These are phyloP conservation scores for Agastache rugosa DNA, from an alignment of 257 asterid genomes.

Conservation along the genomic window DNA sequence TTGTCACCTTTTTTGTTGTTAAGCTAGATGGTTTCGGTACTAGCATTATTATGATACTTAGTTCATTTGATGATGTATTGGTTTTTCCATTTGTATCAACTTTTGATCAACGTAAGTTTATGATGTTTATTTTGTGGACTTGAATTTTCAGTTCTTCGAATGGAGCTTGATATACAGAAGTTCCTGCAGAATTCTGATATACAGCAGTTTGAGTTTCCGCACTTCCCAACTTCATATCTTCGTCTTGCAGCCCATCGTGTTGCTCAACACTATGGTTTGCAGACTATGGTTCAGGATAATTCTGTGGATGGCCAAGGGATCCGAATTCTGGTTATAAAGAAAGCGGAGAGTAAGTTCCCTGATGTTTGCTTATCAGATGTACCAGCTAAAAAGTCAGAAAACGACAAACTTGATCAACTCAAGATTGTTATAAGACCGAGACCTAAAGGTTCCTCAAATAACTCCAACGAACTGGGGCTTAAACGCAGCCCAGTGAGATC, in stretches of 20 bases:
- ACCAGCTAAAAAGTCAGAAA: slow-evolving; percentile 74
- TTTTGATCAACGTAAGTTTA: not conserved
- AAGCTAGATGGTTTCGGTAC: not conserved
- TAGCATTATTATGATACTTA: slow-evolving; percentile 13
- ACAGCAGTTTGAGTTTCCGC: slow-evolving; percentile 86
- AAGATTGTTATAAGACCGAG: slow-evolving; percentile 79
- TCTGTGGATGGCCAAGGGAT: slow-evolving; percentile 73
- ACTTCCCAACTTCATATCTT: slow-evolving; percentile 90
- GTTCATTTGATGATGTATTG: slow-evolving; percentile 1
- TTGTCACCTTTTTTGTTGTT: slow-evolving; percentile 4
- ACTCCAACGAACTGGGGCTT: slow-evolving; percentile 52
- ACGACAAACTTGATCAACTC: slow-evolving; percentile 60
- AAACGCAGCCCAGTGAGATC: slow-evolving; percentile 72
- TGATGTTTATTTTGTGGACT: slow-evolving; percentile 13
- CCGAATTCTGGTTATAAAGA: slow-evolving; percentile 71
- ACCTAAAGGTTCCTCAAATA: slow-evolving; percentile 60
- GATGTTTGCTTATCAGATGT: slow-evolving; percentile 73
- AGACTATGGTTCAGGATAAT: slow-evolving; percentile 77
- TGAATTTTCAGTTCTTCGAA: slow-evolving; percentile 71
- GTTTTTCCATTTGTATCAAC: not conserved
- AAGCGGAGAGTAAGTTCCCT: slow-evolving; percentile 78
- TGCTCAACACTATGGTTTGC: slow-evolving; percentile 94
- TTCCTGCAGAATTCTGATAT: slow-evolving; percentile 67
- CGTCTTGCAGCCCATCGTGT: slow-evolving; percentile 99
- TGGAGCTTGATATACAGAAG: slow-evolving; percentile 91